Conservation (phyloP, 139 green algal species). For the Chlamydomonas schloesseri region DNA sequence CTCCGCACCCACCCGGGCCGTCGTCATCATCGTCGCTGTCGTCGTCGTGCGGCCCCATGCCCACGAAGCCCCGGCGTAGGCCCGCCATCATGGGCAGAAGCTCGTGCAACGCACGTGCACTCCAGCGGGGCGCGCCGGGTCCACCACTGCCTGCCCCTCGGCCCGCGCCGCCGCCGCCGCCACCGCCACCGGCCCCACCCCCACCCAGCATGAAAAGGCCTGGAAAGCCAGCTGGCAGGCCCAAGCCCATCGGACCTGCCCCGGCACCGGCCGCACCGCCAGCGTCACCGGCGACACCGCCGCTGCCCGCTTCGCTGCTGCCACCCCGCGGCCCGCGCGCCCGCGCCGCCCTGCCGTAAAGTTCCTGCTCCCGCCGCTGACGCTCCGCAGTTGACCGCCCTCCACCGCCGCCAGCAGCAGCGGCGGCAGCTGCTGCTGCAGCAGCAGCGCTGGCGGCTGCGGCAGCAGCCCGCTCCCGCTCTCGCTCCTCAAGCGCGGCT, state of each 20-base stretch:
- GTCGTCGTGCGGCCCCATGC: background rate
- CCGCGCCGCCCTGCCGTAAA: too few species aligned
- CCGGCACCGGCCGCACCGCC: background rate
- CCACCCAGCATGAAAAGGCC: background rate
- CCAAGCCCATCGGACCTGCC: background rate
- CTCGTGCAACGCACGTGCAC: conserved; percentile 8
- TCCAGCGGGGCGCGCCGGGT: background rate
- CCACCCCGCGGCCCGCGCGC: too few species aligned
- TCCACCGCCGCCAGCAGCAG: background rate
- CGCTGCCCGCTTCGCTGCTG: background rate
- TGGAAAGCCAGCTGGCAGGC: too few species aligned
- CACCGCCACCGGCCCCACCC: background rate
- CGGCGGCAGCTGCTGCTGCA: too few species aligned
- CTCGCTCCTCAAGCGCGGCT: background rate
- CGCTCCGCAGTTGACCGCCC: background rate
- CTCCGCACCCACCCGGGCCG: background rate
- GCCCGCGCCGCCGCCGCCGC: background rate
- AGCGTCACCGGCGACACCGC: background rate
- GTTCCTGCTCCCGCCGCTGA: background rate
- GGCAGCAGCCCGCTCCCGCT: background rate
- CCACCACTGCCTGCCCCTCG: background rate
- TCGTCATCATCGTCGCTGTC: background rate
- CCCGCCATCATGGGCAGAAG: background rate
- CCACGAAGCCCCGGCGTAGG: background rate
- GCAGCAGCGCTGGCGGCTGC: background rate